phyloP scores from a whole-genome alignment of 768 basidiomycete species.

The Mycena leptocephala region DNA sequence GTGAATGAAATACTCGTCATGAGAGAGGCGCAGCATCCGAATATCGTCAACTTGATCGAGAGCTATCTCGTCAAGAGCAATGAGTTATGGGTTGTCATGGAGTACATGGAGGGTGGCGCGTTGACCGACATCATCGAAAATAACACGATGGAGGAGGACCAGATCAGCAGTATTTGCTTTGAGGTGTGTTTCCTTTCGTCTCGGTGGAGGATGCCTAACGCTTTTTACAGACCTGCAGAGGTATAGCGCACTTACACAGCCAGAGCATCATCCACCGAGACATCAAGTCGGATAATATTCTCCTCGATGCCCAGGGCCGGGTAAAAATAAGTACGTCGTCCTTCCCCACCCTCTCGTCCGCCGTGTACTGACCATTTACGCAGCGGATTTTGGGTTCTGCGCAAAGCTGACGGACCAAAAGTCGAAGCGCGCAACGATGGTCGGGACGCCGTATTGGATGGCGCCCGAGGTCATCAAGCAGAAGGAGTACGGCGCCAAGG shows the following conservation, averaged over 20 bases:
- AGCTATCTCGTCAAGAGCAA: conserved; percentile 90
- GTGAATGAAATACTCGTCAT: conserved; percentile 99
- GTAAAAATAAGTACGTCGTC: conserved; percentile 97
- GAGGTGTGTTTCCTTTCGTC: conserved; percentile 75
- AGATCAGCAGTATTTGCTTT: conserved; percentile 91
- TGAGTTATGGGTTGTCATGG: conserved; percentile 98
- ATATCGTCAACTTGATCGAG: conserved; percentile 96
- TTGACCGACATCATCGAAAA: conserved; percentile 98
- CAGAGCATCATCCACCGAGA: conserved; percentile 97
- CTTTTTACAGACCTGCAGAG: conserved; percentile 88
- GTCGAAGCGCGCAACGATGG: conserved; percentile 98
- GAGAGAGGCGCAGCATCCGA: conserved; percentile 98
- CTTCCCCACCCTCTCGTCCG: not conserved
- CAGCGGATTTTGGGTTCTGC: conserved; percentile 98
- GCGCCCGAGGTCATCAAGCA: conserved; percentile 98
- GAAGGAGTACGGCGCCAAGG: conserved; percentile 97
- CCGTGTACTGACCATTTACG: conserved; percentile 12
- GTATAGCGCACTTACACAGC: conserved; percentile 92
- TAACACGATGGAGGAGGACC: conserved; percentile 94
- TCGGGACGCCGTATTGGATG: conserved; percentile 99
- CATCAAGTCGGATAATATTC: conserved; percentile 97
- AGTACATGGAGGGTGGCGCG: conserved; percentile 99
- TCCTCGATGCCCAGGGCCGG: conserved; percentile 91
- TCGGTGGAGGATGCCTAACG: too few relatives aligned
- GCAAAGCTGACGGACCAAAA: conserved; percentile 97